phyloP scores from a whole-genome alignment of 192 early-diverging fungal genomes.

The Diversispora epigaea region DNA sequence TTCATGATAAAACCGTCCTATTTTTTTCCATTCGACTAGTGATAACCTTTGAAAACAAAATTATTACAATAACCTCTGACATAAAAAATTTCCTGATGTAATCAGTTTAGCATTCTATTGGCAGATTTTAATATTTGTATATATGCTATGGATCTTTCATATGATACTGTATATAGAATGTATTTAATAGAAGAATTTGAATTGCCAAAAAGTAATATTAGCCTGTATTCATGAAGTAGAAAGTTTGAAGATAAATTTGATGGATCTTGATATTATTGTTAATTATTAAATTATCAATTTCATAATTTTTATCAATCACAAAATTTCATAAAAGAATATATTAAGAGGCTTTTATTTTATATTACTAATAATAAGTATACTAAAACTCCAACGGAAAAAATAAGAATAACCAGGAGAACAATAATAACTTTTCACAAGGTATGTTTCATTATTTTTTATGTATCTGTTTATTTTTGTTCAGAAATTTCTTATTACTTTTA shows the following conservation, averaged over 20 bases:
- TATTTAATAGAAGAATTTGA: slow-evolving; percentile 22
- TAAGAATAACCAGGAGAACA: slow-evolving; percentile 14
- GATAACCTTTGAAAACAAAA: too few species aligned
- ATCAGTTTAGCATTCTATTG: too few species aligned
- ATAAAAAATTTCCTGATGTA: too few species aligned
- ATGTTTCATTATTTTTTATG: slow-evolving; percentile 2
- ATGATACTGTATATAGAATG: slow-evolving; percentile 17
- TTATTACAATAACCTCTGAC: too few species aligned
- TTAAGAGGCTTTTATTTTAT: slow-evolving; percentile 14
- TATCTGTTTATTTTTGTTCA: too few species aligned
- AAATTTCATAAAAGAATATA: slow-evolving; percentile 23
- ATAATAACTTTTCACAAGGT: slow-evolving; percentile 2
- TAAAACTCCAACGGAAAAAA: slow-evolving; percentile 4
- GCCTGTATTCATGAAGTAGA: slow-evolving; percentile 16
- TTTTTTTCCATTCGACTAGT: too few species aligned
- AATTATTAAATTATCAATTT: slow-evolving; percentile 13
- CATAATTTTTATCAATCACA: not conserved
- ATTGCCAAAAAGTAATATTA: slow-evolving; percentile 20
- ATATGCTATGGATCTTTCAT: slow-evolving; percentile 19
- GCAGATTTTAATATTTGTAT: slow-evolving; percentile 17
- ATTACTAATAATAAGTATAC: not conserved
- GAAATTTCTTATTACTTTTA: too few species aligned
- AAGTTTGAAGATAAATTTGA: slow-evolving; percentile 19
- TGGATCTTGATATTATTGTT: not conserved
- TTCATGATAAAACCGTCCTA: too few species aligned